Evolutionary conservation across 192 early-diverging fungal species (phyloP), one percentile per base, ranked within the genome.

Genomic region (Spinellus fusiger): DNA sequence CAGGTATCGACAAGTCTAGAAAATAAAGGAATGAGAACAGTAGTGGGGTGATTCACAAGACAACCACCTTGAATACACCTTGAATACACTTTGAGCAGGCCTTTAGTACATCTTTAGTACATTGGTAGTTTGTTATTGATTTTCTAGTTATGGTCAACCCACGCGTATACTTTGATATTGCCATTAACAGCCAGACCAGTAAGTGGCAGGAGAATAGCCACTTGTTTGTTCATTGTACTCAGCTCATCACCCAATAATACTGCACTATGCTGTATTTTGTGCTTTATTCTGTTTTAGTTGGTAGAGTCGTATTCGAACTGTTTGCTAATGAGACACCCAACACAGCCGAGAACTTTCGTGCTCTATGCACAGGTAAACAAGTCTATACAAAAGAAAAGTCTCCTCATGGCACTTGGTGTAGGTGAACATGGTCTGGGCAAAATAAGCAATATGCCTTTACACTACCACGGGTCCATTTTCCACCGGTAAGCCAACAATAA

Each of bases 261-360:
- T n/a, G n/a, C n/a, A n/a, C n/a, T n/a, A n/a, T n/a, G n/a, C n/a
- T n/a, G n/a, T n/a, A n/a, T n/a, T n/a, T n/a, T n/a, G n/a, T n/a
- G n/a, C n/a, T n/a, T n/a, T n/a, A n/a, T n/a, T n/a, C n/a, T n/a
- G n/a, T n/a, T n/a, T 25, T 27, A 74, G 72, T 69, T 53, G 72
- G 72, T 40, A 73, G 84, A 58, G 77, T 86, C 51, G 73, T 81
- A 34, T 82, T 93, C 65, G 89, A 90, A 74, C 69, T 86, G 2
- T 86, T 81, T 63, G 78, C 75, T 9, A 73, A 85, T 72, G 78
- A 80, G 58, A 83, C 80, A 0, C 83, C 84, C 56, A 75, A 73
- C 32, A 90, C 90, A 1, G 86, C 80, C 5, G 90, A 89, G 49
- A 92, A 92, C 74, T 92, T 92, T 70, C 82, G 89, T 1, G 83